These are phyloP conservation scores for Kurtzmaniella quercitrusa DNA, from an alignment of 1,139 yeast genomes.

Conservation along the genomic window DNA sequence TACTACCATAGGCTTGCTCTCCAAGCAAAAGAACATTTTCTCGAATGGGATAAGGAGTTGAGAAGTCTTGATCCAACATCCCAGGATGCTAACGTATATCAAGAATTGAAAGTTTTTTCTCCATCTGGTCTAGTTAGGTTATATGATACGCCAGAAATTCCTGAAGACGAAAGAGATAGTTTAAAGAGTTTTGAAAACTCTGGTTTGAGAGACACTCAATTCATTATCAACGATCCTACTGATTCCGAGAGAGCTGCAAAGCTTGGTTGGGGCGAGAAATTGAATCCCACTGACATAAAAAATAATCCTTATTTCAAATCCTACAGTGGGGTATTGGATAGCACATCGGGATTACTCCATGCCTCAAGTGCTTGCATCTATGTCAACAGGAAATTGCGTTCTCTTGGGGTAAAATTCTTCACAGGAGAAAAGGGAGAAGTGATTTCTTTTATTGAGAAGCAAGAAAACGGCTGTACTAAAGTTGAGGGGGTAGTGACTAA, in stretches of 20 bases:
- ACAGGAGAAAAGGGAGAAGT: slow-evolving; percentile 18
- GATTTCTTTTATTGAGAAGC: slow-evolving; percentile 15
- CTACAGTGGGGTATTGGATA: slow-evolving; percentile 26
- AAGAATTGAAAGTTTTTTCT: slow-evolving; percentile 18
- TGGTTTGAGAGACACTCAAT: slow-evolving; percentile 24
- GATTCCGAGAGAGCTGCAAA: slow-evolving; percentile 23
- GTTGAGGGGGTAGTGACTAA: slow-evolving; percentile 23
- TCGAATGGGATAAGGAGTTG: slow-evolving; percentile 22
- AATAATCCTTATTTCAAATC: not conserved
- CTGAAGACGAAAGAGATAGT: slow-evolving; percentile 19
- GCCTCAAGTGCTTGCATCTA: slow-evolving; percentile 31
- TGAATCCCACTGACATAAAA: slow-evolving; percentile 15
- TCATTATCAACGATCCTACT: slow-evolving; percentile 19
- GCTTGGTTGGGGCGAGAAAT: slow-evolving; percentile 14
- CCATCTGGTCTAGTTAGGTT: slow-evolving; percentile 23
- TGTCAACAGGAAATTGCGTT: slow-evolving; percentile 18
- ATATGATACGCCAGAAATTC: slow-evolving; percentile 14
- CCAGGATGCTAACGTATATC: slow-evolving; percentile 11
- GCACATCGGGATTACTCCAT: slow-evolving; percentile 32
- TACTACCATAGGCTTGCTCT: slow-evolving; percentile 34
- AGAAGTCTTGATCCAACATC: slow-evolving; percentile 11
- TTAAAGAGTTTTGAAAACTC: slow-evolving; percentile 19
- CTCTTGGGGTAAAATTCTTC: slow-evolving; percentile 26
- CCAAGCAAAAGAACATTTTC: slow-evolving; percentile 27
- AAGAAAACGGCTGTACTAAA: slow-evolving; percentile 10